Conservation (phyloP, 2,329 filamentous ascomycete species). For the Peltaster fructicola region DNA sequence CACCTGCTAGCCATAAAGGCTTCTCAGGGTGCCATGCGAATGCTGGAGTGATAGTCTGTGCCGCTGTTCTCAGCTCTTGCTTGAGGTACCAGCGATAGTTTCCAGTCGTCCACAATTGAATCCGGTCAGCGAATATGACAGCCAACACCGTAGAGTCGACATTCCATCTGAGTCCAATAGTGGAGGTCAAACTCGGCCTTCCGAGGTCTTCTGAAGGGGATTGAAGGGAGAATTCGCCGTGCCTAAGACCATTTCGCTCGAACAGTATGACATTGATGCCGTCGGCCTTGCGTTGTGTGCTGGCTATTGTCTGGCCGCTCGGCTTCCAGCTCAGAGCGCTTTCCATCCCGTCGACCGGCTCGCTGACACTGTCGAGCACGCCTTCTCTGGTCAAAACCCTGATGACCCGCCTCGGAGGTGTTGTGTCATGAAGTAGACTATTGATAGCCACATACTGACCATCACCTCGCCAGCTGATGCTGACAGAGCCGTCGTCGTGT, state of each 20-base stretch:
- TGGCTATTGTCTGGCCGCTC: slow-evolving; percentile 76
- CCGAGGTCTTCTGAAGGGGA: slow-evolving; percentile 39
- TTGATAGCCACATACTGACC: slow-evolving; percentile 82
- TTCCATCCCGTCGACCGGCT: slow-evolving; percentile 87
- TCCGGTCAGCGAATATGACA: slow-evolving; percentile 50
- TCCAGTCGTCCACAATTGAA: slow-evolving; percentile 93
- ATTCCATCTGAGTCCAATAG: slow-evolving; percentile 68
- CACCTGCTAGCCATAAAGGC: slow-evolving; percentile 43
- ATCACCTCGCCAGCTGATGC: slow-evolving; percentile 86
- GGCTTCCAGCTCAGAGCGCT: slow-evolving; percentile 79
- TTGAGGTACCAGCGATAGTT: slow-evolving; percentile 99
- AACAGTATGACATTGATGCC: slow-evolving; percentile 82
- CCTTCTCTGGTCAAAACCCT: slow-evolving; percentile 85
- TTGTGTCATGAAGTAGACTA: slow-evolving; percentile 55
- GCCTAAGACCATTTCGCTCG: slow-evolving; percentile 90
- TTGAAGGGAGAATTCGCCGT: slow-evolving; percentile 78
- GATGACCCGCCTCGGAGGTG: slow-evolving; percentile 54
- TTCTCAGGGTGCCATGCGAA: slow-evolving; percentile 70
- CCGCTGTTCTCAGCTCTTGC: slow-evolving; percentile 47
- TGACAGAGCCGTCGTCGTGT: slow-evolving; percentile 52
- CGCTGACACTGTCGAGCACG: slow-evolving; percentile 77
- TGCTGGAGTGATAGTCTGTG: not conserved
- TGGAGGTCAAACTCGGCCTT: too few relatives aligned
- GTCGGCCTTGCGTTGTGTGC: slow-evolving; percentile 53
- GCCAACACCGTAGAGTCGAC: slow-evolving; percentile 80